Percentiles rank a stretch among this genome's conserved stretches.
These are phyloP conservation scores for Megacollybia marginata DNA, from an alignment of 768 basidiomycete genomes.

Conservation along the genomic window DNA sequence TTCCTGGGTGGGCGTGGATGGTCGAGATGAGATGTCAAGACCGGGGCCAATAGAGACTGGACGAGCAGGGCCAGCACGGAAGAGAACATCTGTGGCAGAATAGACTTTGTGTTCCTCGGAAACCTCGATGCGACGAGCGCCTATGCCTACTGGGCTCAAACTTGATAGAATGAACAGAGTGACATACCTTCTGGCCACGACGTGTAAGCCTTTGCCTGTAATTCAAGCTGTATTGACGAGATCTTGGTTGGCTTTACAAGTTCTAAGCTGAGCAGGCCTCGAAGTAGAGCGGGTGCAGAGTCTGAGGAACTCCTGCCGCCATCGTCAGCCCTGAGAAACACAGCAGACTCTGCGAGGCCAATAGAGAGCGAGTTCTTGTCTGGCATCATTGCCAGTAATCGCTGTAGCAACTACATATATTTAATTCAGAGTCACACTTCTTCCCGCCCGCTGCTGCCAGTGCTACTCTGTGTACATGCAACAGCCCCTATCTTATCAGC, in stretches of 20 bases:
- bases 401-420: too few species aligned
- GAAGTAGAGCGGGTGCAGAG: slow-evolving; percentile 43
- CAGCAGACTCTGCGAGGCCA: slow-evolving; percentile 65
- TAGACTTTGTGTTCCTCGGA: slow-evolving; percentile 74
- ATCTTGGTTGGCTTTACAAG: slow-evolving; percentile 76
- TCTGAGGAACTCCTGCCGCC: slow-evolving; percentile 22
- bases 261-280: slow-evolving; percentile 53
- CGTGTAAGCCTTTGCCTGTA: slow-evolving; percentile 64
- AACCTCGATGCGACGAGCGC: slow-evolving; percentile 66
- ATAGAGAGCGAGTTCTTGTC: slow-evolving; percentile 44
- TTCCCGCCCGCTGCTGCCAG: neutral
- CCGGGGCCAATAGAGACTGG: slow-evolving; percentile 43
- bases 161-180: slow-evolving; percentile 5
- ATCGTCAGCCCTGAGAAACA: slow-evolving; percentile 52
- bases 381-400: neutral
- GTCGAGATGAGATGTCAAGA: slow-evolving; percentile 19
- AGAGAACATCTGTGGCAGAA: slow-evolving; percentile 65
- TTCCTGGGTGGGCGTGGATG: neutral
- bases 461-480: neutral
- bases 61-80: slow-evolving; percentile 47
- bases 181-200: slow-evolving; percentile 81
- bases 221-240: slow-evolving; percentile 74
- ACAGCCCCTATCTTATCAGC: neutral
- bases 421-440: neutral
- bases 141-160: slow-evolving; percentile 37